Evolutionary conservation across 257 asterid genomes (phyloP), one percentile per base, ranked within the genome.

Genomic region (Gentiana dahurica): DNA sequence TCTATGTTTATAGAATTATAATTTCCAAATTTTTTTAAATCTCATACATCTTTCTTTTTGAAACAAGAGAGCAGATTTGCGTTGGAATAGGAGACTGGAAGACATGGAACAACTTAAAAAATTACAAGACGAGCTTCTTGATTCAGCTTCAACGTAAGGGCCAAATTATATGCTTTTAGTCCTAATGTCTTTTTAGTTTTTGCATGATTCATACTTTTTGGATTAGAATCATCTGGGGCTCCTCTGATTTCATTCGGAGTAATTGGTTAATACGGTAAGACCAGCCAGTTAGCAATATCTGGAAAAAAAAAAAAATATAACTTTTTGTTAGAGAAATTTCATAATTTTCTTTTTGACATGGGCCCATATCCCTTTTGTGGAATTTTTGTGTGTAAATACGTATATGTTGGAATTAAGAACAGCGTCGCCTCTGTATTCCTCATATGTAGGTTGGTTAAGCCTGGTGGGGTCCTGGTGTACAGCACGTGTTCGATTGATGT

Each of bases 401-500:
- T 41, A 41, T 41, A 41, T 41, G 4, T 41, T 36, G 7, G 49
- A 54, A 54, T n/a, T 54, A 24, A 37, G 47, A 12, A 36, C 58
- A 11, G 5, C 36, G 34, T 51, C 39, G 41, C 54, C 62, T 12
- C 54, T 33, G 65, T 24, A 24, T 24, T 24, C 24, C 24, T 24
- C 24, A 24, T 24, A 24, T 24, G 24, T 81, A 90, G 97, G 67
- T 76, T 86, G 76, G 95, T 87, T 65, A 83, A 73, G 79, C 85
- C 84, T 57, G 89, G 81, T 48, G 97, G 97, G 24, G 80, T 73
- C 36, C 81, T 90, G 45, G 65, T 87, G 65, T 90, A 90, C 65
- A 87, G 97, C 67, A 90, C 97, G 9, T 90, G 97, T 72, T 90
- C 97, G 43, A 81, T 84, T 61, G 96, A 90, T 65, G 87, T 84